Evolutionary conservation across 768 basidiomycete species (phyloP).

Genomic region (Leccinum boreale): DNA sequence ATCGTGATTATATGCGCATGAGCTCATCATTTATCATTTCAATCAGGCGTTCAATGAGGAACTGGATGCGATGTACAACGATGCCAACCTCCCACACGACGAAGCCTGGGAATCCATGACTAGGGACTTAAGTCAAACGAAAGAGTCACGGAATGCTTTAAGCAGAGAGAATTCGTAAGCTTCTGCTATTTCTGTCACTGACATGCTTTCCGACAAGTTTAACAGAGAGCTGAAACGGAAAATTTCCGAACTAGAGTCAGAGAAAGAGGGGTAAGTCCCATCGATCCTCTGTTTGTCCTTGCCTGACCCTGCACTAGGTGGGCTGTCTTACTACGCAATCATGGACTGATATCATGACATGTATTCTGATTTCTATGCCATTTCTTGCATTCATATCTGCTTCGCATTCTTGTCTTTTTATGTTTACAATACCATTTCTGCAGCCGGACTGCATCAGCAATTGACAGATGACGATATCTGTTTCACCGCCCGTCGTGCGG

Average conservation of each 20-base stretch:
- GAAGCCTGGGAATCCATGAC: constrained; percentile 83
- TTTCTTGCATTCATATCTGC: constrained; percentile 17
- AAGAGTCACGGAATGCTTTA: constrained; percentile 71
- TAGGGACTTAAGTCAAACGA: constrained; percentile 67
- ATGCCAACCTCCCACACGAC: constrained; percentile 74
- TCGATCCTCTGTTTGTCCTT: neutral
- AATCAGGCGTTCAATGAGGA: constrained; percentile 90
- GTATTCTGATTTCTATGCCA: constrained; percentile 19
- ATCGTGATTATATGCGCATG: neutral
- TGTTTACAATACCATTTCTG: constrained; percentile 16
- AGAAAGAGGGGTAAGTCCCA: constrained; percentile 72
- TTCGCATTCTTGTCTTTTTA: constrained; percentile 21
- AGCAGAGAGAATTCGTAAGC: constrained; percentile 80
- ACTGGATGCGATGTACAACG: constrained; percentile 86
- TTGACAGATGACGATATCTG: constrained; percentile 12
- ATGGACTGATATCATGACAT: constrained; percentile 40
- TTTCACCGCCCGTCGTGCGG: constrained; percentile 6
- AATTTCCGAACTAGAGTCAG: constrained; percentile 66
- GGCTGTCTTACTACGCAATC: constrained; percentile 54
- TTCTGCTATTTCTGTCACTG: neutral
- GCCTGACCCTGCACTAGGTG: constrained; percentile 45
- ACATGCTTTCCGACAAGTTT: constrained; percentile 3
- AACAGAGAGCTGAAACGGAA: constrained; percentile 65
- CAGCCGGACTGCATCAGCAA: constrained; percentile 19
- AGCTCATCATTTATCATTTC: constrained; percentile 1